Evolutionary conservation across 352 stramenopile species (phyloP), one percentile per base, ranked within the genome.

Genomic region (Phytophthora europaea): DNA sequence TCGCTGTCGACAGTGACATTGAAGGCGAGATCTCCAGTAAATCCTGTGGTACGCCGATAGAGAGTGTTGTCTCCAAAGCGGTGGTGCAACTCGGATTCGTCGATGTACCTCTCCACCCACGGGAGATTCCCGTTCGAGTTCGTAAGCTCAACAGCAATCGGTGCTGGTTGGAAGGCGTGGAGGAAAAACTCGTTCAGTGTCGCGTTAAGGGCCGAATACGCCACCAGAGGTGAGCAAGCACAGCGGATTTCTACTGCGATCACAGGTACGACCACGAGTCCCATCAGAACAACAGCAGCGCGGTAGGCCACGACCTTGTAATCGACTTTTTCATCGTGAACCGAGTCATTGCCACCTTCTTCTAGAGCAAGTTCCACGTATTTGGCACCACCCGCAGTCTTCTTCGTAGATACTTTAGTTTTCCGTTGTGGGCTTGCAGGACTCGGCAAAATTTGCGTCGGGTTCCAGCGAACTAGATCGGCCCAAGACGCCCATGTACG

Each of bases 11-110:
- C 23, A 22, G 7, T 61, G 4, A 68, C 34, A n/a, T 61, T 54
- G 51, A 68, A 61, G n/a, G 48, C 50, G 18, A 68, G 51, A 12
- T 61, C 50, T 68, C 61, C 60, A 23, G 20, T 40, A 60, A 68
- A 68, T 4, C 50, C 61, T 26, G 50, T 68, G 15, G 61, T 68
- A 1, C 61, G 61, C 13, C 61, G 61, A 52, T 55, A 68, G 2
- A 68, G n/a, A 1, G 51, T 68, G n/a, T 61, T 54, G n/a, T 54
- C 36, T 33, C 50, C 54, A 54, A 45, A 68, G 4, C 34, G 20
- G n/a, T 55, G 16, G 31, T 68, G 36, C 4, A 22, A 6, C 34
- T 68, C 51, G 22, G 51, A 38, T 2, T 23, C 12, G 26, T 68
- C 50, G 36, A 68, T 48, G 38, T 26, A 68, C 6, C 55, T 61